Evolutionary conservation across 352 stramenopile genomes (phyloP).

Genomic region (Pythium graminicola): DNA sequence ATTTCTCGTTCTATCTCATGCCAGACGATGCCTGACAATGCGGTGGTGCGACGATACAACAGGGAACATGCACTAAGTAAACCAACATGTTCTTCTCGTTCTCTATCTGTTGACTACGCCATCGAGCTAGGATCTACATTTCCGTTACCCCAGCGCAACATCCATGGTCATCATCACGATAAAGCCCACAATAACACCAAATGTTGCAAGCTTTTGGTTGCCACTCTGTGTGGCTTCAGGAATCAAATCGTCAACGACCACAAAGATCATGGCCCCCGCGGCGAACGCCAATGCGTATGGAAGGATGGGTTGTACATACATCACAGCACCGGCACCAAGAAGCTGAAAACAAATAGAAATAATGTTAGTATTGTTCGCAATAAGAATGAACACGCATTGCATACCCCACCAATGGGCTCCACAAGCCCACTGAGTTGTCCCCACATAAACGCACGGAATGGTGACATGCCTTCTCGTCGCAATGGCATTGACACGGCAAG

Average conservation of each 20-base stretch:
- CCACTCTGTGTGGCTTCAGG: conserved; percentile 84
- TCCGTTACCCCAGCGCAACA: conserved; percentile 62
- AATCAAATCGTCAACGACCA: conserved; percentile 89
- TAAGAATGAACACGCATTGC: too few relatives aligned
- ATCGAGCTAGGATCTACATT: not conserved
- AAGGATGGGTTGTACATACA: conserved; percentile 84
- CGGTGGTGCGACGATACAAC: too few relatives aligned
- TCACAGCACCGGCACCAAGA: conserved; percentile 72
- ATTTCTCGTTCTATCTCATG: conserved; percentile 54
- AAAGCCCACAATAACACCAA: conserved; percentile 84
- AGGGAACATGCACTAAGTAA: too few relatives aligned
- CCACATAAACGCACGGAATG: conserved; percentile 85
- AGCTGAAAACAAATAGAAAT: conserved; percentile 43
- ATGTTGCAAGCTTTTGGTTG: conserved; percentile 84
- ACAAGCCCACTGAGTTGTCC: conserved; percentile 87
- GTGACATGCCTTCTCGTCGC: conserved; percentile 74
- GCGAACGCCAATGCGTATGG: conserved; percentile 89
- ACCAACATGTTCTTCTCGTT: not conserved
- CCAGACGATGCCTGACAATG: conserved; percentile 23
- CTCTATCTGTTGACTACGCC: conserved; percentile 9
- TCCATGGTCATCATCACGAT: conserved; percentile 92
- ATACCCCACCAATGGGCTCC: conserved; percentile 77
- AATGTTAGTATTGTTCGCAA: too few relatives aligned
- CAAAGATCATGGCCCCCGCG: conserved; percentile 88
- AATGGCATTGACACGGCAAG: conserved; percentile 86